Base-by-base conservation (phyloP, 1,139 yeast species). In the Diutina sp. region DNA sequence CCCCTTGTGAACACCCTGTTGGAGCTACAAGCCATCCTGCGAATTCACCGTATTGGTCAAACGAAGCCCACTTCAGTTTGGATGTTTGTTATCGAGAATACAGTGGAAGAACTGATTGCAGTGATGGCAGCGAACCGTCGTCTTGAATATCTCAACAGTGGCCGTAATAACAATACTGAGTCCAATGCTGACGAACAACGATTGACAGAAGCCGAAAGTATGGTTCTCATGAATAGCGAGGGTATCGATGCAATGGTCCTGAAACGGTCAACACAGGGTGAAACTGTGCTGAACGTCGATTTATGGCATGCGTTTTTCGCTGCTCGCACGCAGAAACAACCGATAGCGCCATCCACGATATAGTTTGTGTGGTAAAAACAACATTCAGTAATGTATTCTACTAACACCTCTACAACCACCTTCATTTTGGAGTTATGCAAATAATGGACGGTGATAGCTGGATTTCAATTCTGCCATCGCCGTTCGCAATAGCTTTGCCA, bases 11-110 rank as follows among this genome's bases (percentile, higher is more conserved):
- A 90, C 64, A 83, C 90, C 0, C 86, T 96, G 1, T 74, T 90
- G 56, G 98, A 93, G 64, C 68, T 87, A 28, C 99, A 93, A 65
- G 97, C 98, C 0, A 86, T 91, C 57, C 88, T 95, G 52, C 79
- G 99, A 61, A 84, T 93, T 53, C 97, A 91, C 66, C 73, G 99
- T 60, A 91, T 93, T 65, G 99, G 99, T 0, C 99, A 93, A 67
- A 80, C 77, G 3, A 73, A 76, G 50, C 82, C 80, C 18, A 93
- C 98, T 0, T 86, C 84, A 1, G 96, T 93, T 2, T 91, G 97
- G 96, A 85, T 87, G 80, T 90, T 91, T 72, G 84, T 88, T 41
- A 86, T 90, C 57, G 82, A 80, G 58, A 84, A 86, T 54, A 84
- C 96, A 0, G 95, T 93, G n/a, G 99, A 93, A 68, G 96, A 91